Percentiles rank a stretch among this genome's conserved stretches.
Evolutionary conservation across 1,139 yeast species (phyloP).

Genomic region (Debaryomyces singareniensis): DNA sequence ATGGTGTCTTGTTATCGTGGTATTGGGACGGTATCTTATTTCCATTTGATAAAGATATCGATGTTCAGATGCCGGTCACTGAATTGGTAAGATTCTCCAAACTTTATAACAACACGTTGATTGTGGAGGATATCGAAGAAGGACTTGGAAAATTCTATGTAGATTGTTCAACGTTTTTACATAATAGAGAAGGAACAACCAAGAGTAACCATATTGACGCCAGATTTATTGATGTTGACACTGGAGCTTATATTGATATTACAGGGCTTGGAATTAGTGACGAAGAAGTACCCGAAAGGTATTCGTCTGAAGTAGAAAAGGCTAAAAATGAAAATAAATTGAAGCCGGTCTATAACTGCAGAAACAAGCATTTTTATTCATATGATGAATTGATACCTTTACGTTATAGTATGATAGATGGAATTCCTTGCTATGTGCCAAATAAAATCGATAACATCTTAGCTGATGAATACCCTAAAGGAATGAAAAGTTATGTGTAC

Average conservation of each 20-base stretch:
- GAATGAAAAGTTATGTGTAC: slow-evolving; percentile 10
- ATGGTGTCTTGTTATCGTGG: slow-evolving; percentile 25
- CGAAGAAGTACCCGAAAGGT: slow-evolving; percentile 13
- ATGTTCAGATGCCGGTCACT: slow-evolving; percentile 37
- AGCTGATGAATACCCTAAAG: slow-evolving; percentile 13
- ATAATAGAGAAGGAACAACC: slow-evolving; percentile 15
- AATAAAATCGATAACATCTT: slow-evolving; percentile 11
- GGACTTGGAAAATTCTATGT: slow-evolving; percentile 20
- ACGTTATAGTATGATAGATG: slow-evolving; percentile 13
- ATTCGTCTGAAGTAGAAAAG: slow-evolving; percentile 6
- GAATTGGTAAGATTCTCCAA: slow-evolving; percentile 31
- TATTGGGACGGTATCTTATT: slow-evolving; percentile 44
- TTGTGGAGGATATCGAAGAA: slow-evolving; percentile 29
- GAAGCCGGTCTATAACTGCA: slow-evolving; percentile 31
- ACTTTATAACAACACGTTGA: slow-evolving; percentile 33
- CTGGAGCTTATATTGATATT: slow-evolving; percentile 22
- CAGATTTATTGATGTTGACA: slow-evolving; percentile 20
- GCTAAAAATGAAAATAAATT: slow-evolving; percentile 7
- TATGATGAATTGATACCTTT: slow-evolving; percentile 36
- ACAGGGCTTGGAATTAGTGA: slow-evolving; percentile 14
- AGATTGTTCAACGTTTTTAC: slow-evolving; percentile 20
- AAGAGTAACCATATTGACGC: slow-evolving; percentile 21
- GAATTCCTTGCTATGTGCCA: slow-evolving; percentile 15
- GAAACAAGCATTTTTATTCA: slow-evolving; percentile 40
- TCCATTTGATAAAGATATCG: slow-evolving; percentile 53